Conservation (phyloP, 805 yeast genomes). For the Candida odintsovae region DNA sequence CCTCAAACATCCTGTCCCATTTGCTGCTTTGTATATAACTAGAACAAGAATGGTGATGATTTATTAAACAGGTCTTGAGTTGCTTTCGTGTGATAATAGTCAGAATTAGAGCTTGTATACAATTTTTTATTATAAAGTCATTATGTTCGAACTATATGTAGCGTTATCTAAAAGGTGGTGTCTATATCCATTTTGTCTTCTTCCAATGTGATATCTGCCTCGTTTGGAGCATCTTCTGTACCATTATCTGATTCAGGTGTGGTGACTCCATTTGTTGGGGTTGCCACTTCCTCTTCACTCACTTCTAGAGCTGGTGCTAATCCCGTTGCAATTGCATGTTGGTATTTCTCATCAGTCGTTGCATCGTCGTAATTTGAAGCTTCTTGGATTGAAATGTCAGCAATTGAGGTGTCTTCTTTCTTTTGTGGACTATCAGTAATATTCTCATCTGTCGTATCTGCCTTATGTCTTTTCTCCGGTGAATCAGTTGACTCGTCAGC, state of each 20-base stretch:
- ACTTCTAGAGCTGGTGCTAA: background rate
- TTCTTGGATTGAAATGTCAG: background rate
- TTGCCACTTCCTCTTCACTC: conserved; percentile 16
- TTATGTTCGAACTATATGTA: background rate
- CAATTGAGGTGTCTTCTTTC: background rate
- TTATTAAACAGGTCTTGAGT: background rate
- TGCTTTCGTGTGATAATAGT: background rate
- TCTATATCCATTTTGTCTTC: conserved; percentile 22
- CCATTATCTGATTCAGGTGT: conserved; percentile 4
- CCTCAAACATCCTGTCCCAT: background rate
- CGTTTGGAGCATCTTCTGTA: background rate
- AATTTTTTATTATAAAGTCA: background rate
- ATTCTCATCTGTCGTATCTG: background rate
- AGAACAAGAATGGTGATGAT: background rate
- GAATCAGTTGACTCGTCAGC: conserved; percentile 7
- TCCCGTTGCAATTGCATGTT: background rate
- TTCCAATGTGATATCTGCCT: conserved; percentile 14
- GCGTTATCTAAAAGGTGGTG: background rate
- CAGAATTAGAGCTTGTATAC: background rate
- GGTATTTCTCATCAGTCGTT: background rate
- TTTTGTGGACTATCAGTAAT: background rate
- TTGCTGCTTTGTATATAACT: background rate
- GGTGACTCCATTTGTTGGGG: conserved; percentile 22
- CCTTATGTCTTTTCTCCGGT: conserved; percentile 19
- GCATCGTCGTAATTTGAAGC: background rate